phyloP scores from a whole-genome alignment of 1,284 basidiomycete species.

The Cryptococcus sp. region DNA sequence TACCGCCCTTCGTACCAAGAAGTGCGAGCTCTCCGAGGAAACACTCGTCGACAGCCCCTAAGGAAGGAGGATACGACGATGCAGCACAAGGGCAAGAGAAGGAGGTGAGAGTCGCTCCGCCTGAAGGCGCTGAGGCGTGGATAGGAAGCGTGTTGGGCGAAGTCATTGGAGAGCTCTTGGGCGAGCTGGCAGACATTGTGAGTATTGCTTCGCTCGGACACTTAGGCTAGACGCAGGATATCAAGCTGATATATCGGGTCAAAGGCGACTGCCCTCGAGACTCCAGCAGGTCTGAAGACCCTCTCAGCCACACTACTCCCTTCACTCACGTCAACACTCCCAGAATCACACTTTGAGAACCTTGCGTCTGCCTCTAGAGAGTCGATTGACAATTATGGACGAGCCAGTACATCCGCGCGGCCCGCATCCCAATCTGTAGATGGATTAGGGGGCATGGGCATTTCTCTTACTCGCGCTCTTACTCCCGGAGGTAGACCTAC shows the following conservation, averaged over 20 bases:
- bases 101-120: conserved; percentile 49
- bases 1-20: conserved; percentile 60
- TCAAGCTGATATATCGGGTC: conserved; percentile 5
- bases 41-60: conserved; percentile 57
- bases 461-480: conserved; percentile 34
- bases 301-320: conserved; percentile 52
- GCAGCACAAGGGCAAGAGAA: conserved; percentile 61
- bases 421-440: conserved; percentile 24
- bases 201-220: conserved; percentile 11
- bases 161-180: conserved; percentile 77
- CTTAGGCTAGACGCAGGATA: too few relatives aligned
- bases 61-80: conserved; percentile 71
- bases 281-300: conserved; percentile 48
- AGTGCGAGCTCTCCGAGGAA: conserved; percentile 44
- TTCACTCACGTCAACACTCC: conserved; percentile 36
- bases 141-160: conserved; percentile 82
- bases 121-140: conserved; percentile 56
- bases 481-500: conserved; percentile 48
- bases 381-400: conserved; percentile 16
- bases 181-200: conserved; percentile 72
- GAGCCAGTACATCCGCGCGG: conserved; percentile 35
- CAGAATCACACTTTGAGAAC: conserved; percentile 14
- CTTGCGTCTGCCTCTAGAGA: conserved; percentile 15
- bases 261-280: conserved; percentile 52
- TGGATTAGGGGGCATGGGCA: conserved; percentile 24